A percentile compares a stretch with the other conserved stretches of the same genome.
These are phyloP conservation scores for Pichia manshurica DNA, from an alignment of 805 yeast species.

Conservation along the genomic window DNA sequence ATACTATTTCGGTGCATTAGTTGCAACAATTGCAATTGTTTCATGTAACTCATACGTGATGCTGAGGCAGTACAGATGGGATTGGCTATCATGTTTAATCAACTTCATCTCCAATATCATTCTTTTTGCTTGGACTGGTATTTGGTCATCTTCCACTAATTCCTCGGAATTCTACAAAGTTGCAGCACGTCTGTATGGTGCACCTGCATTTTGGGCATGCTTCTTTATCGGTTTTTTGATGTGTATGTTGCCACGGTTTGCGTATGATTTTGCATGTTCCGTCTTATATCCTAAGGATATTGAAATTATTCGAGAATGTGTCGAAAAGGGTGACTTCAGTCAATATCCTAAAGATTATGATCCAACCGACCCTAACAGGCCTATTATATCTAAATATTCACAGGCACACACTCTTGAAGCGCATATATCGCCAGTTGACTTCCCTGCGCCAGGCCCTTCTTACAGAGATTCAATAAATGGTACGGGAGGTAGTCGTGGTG, in stretches of 20 bases:
- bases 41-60: slow-evolving; percentile 63
- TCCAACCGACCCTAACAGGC: slow-evolving; percentile 73
- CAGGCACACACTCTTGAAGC: slow-evolving; percentile 29
- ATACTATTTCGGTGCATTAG: slow-evolving; percentile 63
- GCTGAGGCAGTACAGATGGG: slow-evolving; percentile 74
- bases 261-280: slow-evolving; percentile 50
- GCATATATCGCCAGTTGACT: slow-evolving; percentile 15
- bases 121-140: slow-evolving; percentile 72
- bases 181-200: slow-evolving; percentile 58
- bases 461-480: slow-evolving; percentile 33
- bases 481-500: slow-evolving; percentile 33
- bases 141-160: slow-evolving; percentile 54
- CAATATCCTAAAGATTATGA: slow-evolving; percentile 65
- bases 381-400: slow-evolving; percentile 43
- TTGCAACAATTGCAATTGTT: slow-evolving; percentile 59
- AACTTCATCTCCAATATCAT: slow-evolving; percentile 53
- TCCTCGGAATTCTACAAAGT: slow-evolving; percentile 63
- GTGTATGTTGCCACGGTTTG: slow-evolving; percentile 64
- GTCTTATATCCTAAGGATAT: slow-evolving; percentile 58
- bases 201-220: slow-evolving; percentile 62
- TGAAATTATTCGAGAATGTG: slow-evolving; percentile 71
- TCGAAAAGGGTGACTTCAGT: slow-evolving; percentile 57
- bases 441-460: slow-evolving; percentile 14
- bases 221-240: slow-evolving; percentile 54
- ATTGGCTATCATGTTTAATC: slow-evolving; percentile 59